These are phyloP conservation scores for Diaporthe citriasiana DNA, from an alignment of 2,329 filamentous ascomycete species.

Conservation along the genomic window DNA sequence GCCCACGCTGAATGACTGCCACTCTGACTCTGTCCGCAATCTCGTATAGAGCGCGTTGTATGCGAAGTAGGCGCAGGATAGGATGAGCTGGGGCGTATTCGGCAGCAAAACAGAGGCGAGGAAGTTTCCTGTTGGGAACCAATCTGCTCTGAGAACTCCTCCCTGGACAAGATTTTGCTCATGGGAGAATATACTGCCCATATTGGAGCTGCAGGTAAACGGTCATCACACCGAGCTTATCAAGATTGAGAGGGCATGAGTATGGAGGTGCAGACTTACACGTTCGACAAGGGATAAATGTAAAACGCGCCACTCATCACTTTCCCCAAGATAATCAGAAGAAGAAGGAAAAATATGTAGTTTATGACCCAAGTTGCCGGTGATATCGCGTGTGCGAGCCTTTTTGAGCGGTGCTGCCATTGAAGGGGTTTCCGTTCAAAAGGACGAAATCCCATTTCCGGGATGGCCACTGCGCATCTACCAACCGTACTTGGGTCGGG, in stretches of 20 bases:
- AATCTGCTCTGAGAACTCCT: neutral
- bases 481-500: constrained; percentile 4
- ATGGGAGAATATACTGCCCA: neutral
- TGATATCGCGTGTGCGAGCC: neutral
- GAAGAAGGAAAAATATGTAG: neutral
- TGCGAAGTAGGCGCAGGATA: constrained; percentile 45
- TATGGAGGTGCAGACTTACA: neutral
- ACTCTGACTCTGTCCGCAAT: constrained; percentile 44
- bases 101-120: constrained; percentile 30
- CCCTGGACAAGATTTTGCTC: neutral
- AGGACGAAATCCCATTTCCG: neutral
- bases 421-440: neutral
- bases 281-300: neutral
- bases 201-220: neutral
- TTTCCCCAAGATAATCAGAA: neutral
- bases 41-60: constrained; percentile 46
- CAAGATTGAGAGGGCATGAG: neutral
- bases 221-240: neutral
- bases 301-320: neutral
- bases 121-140: neutral
- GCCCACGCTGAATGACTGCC: constrained; percentile 43
- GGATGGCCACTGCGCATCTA: neutral
- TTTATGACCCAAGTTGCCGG: neutral
- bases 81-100: constrained; percentile 44
- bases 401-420: neutral